Percentiles rank a stretch among this genome's conserved stretches.
These are phyloP conservation scores for Lasiosphaeria ovina DNA, from an alignment of 495 filamentous ascomycete species.

Conservation along the genomic window DNA sequence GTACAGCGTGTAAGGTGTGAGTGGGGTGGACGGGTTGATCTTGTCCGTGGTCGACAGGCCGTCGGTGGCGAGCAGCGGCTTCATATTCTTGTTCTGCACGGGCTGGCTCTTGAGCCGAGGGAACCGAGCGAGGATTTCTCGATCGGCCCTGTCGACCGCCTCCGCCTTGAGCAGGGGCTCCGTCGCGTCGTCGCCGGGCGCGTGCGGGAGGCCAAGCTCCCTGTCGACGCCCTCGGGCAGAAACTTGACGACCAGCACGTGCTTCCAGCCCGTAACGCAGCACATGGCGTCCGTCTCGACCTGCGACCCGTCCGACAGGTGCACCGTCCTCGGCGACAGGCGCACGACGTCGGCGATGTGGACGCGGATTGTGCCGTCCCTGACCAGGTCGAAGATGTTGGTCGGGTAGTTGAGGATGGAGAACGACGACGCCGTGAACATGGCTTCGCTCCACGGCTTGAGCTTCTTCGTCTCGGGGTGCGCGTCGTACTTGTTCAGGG, in stretches of 20 bases:
- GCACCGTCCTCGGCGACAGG: conserved; percentile 49
- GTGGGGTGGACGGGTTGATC: conserved; percentile 32
- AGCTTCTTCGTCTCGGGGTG: conserved; percentile 64
- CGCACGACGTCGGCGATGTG: conserved; percentile 60
- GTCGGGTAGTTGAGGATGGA: conserved; percentile 70
- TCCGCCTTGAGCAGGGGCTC: conserved; percentile 35
- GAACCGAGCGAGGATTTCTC: conserved; percentile 64
- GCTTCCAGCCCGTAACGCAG: conserved; percentile 68
- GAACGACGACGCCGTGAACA: conserved; percentile 62
- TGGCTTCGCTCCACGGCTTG: conserved; percentile 60
- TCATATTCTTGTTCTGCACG: conserved; percentile 40
- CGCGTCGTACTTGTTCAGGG: conserved; percentile 56
- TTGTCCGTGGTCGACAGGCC: conserved; percentile 33
- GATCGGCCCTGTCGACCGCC: conserved; percentile 49
- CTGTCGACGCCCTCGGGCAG: conserved; percentile 53
- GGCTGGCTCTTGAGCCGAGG: conserved; percentile 58
- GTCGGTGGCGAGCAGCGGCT: conserved; percentile 41
- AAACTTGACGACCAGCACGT: conserved; percentile 62
- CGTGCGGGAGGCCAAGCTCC: conserved; percentile 46
- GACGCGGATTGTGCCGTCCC: conserved; percentile 56
- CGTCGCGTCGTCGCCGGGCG: conserved; percentile 9
- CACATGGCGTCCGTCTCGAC: conserved; percentile 64
- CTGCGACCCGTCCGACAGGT: conserved; percentile 54
- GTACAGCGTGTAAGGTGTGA: conserved; percentile 53
- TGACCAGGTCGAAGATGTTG: conserved; percentile 62